These are phyloP conservation scores for Rhynchosporium graminicola DNA, from an alignment of 2,329 filamentous ascomycete species.

Conservation along the genomic window DNA sequence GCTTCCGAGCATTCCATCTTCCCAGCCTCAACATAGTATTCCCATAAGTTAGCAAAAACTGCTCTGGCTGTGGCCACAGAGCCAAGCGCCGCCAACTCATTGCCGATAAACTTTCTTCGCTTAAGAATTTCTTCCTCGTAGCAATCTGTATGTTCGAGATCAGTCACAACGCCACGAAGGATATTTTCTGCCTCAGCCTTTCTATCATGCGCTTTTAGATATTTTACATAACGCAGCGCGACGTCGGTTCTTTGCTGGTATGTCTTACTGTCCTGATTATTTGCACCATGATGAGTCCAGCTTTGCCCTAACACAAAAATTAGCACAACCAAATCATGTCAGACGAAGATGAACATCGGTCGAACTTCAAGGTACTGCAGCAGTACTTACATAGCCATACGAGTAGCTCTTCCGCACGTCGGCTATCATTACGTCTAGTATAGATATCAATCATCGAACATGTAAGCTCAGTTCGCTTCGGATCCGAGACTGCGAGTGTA, in stretches of 20 bases:
- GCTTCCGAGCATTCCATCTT: conserved; percentile 23
- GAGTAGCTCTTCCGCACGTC: conserved; percentile 26
- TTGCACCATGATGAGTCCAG: conserved; percentile 18
- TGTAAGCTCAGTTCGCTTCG: conserved; percentile 23
- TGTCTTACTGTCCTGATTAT: conserved; percentile 13
- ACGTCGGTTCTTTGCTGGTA: conserved; percentile 28
- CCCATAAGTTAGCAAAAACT: too few species aligned
- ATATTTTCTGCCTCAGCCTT: too few species aligned
- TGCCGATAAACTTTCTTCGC: too few species aligned
- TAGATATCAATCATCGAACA: conserved; percentile 29
- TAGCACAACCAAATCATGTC: background rate
- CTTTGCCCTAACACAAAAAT: conserved; percentile 19
- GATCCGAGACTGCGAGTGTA: conserved; percentile 19
- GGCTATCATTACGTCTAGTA: conserved; percentile 24
- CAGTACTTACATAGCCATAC: conserved; percentile 13
- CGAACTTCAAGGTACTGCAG: background rate
- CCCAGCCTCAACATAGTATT: conserved; percentile 4
- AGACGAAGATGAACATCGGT: background rate
- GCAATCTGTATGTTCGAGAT: too few species aligned
- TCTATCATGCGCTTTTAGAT: too few species aligned
- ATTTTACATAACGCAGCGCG: conserved; percentile 27
- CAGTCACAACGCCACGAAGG: too few species aligned
- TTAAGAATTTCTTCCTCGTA: too few species aligned
- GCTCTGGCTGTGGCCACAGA: too few species aligned
- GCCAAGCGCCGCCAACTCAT: too few species aligned